A percentile compares a stretch with the other conserved stretches of the same genome.
Conservation (phyloP, 257 asterid species). For the Primulina eburnea region DNA sequence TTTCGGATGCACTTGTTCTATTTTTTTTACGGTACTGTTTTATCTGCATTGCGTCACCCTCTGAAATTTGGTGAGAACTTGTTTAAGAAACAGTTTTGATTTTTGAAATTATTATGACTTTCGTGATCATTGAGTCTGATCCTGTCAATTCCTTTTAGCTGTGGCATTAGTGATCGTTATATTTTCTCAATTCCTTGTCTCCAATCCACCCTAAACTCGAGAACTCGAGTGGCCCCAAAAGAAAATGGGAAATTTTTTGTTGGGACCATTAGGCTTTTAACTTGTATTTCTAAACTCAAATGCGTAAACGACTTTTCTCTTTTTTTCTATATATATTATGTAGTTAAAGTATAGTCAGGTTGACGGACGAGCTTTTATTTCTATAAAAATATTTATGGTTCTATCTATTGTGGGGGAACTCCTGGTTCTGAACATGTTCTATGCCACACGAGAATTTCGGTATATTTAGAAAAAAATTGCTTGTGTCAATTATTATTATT, state of each 20-base stretch:
- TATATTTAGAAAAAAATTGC: too few species aligned
- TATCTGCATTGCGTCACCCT: not conserved
- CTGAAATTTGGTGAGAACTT: not conserved
- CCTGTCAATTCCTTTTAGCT: not conserved
- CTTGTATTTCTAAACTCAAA: not conserved
- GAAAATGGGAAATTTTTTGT: not conserved
- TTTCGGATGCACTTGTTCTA: conserved; percentile 17
- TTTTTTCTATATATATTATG: too few species aligned
- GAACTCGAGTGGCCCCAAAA: not conserved
- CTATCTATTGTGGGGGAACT: too few species aligned
- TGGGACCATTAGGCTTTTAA: not conserved
- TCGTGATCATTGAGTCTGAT: too few species aligned
- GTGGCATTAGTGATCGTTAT: not conserved
- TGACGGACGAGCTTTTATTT: too few species aligned
- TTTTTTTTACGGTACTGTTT: conserved; percentile 4
- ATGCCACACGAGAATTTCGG: too few species aligned
- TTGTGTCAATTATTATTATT: too few species aligned
- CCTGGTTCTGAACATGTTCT: too few species aligned
- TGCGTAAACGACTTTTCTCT: too few species aligned
- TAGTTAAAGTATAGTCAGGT: too few species aligned
- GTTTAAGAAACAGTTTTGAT: not conserved
- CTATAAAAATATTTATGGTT: too few species aligned
- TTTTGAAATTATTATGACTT: not conserved
- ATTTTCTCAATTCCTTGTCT: not conserved
- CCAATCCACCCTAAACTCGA: not conserved